phyloP scores from a whole-genome alignment of 2,329 filamentous ascomycete species.

The Dichotomopilus funicola region DNA sequence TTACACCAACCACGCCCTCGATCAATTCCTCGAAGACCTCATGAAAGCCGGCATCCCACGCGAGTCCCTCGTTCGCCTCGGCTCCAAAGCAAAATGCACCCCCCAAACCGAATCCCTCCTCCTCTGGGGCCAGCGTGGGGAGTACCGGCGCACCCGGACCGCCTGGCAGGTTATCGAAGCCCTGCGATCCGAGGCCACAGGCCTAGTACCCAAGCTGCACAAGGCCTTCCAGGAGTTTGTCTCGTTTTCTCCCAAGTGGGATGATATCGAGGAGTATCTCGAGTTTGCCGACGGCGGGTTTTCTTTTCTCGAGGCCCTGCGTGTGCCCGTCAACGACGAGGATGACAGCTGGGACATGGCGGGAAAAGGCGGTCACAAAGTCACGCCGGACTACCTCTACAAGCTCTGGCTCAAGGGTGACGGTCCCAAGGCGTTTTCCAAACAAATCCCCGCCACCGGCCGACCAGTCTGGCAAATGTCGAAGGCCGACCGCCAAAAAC shows the following conservation, averaged over 20 bases:
- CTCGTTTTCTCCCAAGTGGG: slow-evolving; percentile 9
- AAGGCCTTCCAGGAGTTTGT: slow-evolving; percentile 16
- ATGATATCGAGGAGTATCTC: slow-evolving; percentile 36
- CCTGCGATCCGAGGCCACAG: slow-evolving; percentile 32
- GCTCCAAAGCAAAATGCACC: slow-evolving; percentile 54
- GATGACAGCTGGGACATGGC: slow-evolving; percentile 41
- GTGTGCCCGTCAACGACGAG: slow-evolving; percentile 38
- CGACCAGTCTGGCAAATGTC: slow-evolving; percentile 47
- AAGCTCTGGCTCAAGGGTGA: slow-evolving; percentile 45
- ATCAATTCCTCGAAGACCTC: slow-evolving; percentile 61
- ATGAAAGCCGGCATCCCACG: slow-evolving; percentile 49
- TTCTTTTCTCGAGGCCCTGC: slow-evolving; percentile 51
- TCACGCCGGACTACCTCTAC: slow-evolving; percentile 46
- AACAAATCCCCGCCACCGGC: slow-evolving; percentile 24
- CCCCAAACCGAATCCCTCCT: slow-evolving; percentile 40
- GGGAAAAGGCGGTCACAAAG: slow-evolving; percentile 37
- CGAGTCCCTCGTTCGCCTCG: slow-evolving; percentile 52
- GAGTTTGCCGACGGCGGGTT: slow-evolving; percentile 47
- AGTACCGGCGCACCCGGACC: slow-evolving; percentile 27
- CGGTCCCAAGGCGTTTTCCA: slow-evolving; percentile 38
- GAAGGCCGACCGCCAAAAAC: slow-evolving; percentile 28
- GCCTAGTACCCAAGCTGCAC: slow-evolving; percentile 21
- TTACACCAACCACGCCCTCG: slow-evolving; percentile 62
- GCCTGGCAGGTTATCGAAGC: slow-evolving; percentile 38
- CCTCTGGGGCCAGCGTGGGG: slow-evolving; percentile 36